phyloP scores from a whole-genome alignment of 2,329 filamentous ascomycete species.

The Fusarium circinatum region DNA sequence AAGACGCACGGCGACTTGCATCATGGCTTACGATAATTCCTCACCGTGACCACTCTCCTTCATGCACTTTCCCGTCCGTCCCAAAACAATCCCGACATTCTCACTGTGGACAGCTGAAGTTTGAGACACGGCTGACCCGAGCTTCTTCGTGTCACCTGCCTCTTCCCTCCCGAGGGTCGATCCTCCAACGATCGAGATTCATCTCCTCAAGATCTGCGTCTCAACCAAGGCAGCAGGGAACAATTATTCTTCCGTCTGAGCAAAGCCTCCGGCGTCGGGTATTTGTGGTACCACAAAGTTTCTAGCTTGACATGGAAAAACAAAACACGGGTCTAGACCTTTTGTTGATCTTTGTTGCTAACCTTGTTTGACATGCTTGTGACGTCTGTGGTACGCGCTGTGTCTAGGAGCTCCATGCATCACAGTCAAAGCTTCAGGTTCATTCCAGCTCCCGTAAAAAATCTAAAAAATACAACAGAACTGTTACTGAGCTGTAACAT shows the following conservation, averaged over 20 bases:
- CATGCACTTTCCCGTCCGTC: slow-evolving; percentile 6
- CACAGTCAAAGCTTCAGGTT: background rate
- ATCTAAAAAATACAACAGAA: background rate
- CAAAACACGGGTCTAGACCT: background rate
- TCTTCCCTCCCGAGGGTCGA: slow-evolving; percentile 8
- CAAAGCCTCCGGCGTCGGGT: slow-evolving; percentile 1
- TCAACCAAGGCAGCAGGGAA: slow-evolving; percentile 7
- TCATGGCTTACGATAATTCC: slow-evolving; percentile 10
- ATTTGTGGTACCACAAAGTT: slow-evolving; percentile 5
- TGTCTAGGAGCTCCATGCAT: background rate
- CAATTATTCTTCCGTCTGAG: slow-evolving; percentile 6
- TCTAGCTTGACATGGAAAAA: slow-evolving; percentile 14
- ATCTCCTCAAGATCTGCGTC: slow-evolving; percentile 16
- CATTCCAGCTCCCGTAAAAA: background rate
- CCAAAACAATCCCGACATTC: background rate
- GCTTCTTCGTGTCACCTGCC: background rate
- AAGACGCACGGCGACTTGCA: background rate
- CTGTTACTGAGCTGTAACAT: background rate
- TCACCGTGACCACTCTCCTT: background rate
- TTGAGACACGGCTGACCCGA: slow-evolving; percentile 29
- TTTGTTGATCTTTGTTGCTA: background rate
- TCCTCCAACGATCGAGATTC: slow-evolving; percentile 33
- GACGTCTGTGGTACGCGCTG: background rate
- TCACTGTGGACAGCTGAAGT: slow-evolving; percentile 3
- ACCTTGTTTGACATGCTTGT: background rate